Conservation (phyloP, 176 grass and related monocot species). For the Cenchrus fungigraminus region DNA sequence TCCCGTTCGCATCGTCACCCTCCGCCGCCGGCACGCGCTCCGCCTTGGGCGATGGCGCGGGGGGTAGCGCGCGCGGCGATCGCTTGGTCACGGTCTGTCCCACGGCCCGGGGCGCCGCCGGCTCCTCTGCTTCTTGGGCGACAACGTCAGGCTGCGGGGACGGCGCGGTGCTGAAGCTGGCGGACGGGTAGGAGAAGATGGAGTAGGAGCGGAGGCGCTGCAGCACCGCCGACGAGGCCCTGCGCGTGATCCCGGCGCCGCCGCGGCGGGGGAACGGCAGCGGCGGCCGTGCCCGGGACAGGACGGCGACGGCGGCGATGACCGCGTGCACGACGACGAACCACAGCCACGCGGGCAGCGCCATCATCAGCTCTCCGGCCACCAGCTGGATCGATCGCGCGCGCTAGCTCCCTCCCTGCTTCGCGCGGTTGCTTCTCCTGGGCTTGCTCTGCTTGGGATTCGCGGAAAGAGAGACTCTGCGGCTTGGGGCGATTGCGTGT, state of each 20-base stretch:
- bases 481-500: neutral
- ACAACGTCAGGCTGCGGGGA: neutral
- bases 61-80: neutral
- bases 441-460: neutral
- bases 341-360: constrained; percentile 5
- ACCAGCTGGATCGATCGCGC: neutral
- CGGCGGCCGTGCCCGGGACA: constrained; percentile 30
- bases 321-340: constrained; percentile 43
- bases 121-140: neutral
- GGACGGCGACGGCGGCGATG: constrained; percentile 44
- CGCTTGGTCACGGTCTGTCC: neutral
- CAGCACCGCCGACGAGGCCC: constrained; percentile 44
- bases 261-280: neutral
- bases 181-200: constrained; percentile 52
- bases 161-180: neutral
- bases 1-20: neutral
- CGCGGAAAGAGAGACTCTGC: neutral
- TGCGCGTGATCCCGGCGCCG: constrained; percentile 32
- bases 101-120: neutral
- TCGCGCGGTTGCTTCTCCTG: neutral
- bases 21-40: neutral
- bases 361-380: neutral
- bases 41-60: neutral
- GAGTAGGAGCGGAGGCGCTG: constrained; percentile 44
- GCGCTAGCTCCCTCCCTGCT: too few relatives aligned